Evolutionary conservation across 257 asterid genomes (phyloP), one percentile per base, ranked within the genome.

Genomic region (Apocynum venetum): DNA sequence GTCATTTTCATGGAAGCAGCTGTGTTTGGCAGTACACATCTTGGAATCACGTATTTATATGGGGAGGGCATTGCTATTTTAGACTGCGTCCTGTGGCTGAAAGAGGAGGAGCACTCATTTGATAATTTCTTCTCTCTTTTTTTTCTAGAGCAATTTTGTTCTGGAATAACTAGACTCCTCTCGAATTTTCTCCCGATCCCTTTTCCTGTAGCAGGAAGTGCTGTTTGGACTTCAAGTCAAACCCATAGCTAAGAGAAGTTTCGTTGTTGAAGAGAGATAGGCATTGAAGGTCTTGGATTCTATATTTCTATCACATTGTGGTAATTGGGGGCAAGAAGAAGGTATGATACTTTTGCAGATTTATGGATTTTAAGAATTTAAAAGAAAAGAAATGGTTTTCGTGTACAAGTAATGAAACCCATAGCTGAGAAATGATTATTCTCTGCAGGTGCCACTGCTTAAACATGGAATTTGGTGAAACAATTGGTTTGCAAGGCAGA

Each of bases 1-100:
- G 53, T 68, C 73, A 68, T 43, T 68, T 68, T 68, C 73, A 68
- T 2, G 53, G 73, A 68, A 68, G 73, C 36, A 41, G 53, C 53
- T 68, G 36, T 38, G 8, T 40, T n/a, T 40, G 20, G 49, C 0
- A 15, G 71, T 4, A 5, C 6, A 1, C 19, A 38, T 14, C 25
- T 65, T 0, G 25, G 4, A 17, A 15, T 67, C 72, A 36, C 72
- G 35, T 67, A 67, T 66, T 66, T 41, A 4, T 67, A 15, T 67
- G 31, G 41, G 52, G 49, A 43, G 38, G 14, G 47, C 36, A 44
- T 68, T 43, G 53, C 73, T 20, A 6, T 4, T 19, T 15, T 66
- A 66, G 5, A 43, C 72, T 66, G 72, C 36, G 19, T 43, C 53
- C 38, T 68, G 31, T 20, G 51, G 51, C 51, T 17, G 47, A 17